Conservation (phyloP, 495 filamentous ascomycete genomes). For the Penicillium samsonianum region DNA sequence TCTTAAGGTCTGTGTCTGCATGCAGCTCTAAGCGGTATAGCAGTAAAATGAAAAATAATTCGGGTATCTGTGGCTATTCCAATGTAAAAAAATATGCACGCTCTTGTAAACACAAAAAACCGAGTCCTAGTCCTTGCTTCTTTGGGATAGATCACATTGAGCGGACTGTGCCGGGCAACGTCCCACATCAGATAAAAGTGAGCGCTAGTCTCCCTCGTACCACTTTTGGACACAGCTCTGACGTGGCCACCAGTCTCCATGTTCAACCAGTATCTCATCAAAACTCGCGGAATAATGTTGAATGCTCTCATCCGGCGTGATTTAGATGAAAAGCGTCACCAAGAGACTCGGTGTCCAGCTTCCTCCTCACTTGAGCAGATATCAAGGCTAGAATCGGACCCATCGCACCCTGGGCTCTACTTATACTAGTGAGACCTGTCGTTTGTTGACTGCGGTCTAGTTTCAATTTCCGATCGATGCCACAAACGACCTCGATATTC, state of each 20-base stretch:
- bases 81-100: conserved; percentile 4
- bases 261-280: background rate
- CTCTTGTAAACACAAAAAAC: background rate
- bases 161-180: background rate
- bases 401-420: background rate
- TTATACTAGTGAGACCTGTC: background rate
- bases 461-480: background rate
- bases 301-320: background rate
- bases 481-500: background rate
- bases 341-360: background rate
- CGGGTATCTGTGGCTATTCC: conserved; percentile 11
- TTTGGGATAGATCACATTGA: background rate
- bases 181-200: background rate
- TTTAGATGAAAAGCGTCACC: background rate
- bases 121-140: background rate
- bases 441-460: background rate
- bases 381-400: background rate
- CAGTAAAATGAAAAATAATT: background rate
- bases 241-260: background rate
- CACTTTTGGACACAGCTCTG: background rate
- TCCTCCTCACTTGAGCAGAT: background rate
- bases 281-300: background rate
- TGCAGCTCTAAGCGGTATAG: background rate
- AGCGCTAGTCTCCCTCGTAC: background rate
- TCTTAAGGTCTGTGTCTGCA: background rate